Percentiles rank a stretch among this genome's conserved stretches.
Conservation (phyloP, 371 early-diverging fungal genomes). For the Mortierella sp. region DNA sequence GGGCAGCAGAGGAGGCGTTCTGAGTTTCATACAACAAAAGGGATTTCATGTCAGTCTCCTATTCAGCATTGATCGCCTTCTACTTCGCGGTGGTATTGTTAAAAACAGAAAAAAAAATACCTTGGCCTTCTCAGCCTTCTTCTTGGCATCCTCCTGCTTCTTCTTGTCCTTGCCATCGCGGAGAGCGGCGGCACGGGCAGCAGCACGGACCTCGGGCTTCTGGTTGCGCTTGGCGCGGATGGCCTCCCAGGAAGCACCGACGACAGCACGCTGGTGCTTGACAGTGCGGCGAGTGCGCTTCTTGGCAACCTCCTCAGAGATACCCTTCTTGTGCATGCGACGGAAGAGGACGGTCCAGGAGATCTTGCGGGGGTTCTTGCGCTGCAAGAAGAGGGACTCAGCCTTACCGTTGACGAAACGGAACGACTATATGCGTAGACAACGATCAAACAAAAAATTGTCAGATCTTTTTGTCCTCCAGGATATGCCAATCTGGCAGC, state of each 20-base stretch:
- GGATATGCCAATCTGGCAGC: too few relatives aligned
- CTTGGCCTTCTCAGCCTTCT: conserved; percentile 80
- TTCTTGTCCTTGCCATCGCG: conserved; percentile 90
- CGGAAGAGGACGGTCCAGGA: conserved; percentile 98
- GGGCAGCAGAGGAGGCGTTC: conserved; percentile 55
- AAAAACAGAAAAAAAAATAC: too few relatives aligned
- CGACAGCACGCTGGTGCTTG: conserved; percentile 97
- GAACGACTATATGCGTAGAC: conserved; percentile 91
- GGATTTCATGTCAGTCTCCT: background rate
- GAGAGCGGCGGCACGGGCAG: conserved; percentile 90
- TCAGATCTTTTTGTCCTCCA: too few relatives aligned
- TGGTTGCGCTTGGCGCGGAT: conserved; percentile 96
- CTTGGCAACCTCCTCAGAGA: conserved; percentile 95
- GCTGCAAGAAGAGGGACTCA: conserved; percentile 95
- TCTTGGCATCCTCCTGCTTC: conserved; percentile 83
- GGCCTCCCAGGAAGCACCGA: conserved; percentile 94
- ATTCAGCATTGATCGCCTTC: too few relatives aligned
- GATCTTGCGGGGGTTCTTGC: conserved; percentile 97
- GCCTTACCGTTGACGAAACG: conserved; percentile 96
- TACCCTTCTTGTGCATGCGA: conserved; percentile 98
- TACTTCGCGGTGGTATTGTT: background rate
- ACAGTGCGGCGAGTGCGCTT: conserved; percentile 95
- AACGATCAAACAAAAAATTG: background rate
- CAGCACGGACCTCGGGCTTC: conserved; percentile 94
- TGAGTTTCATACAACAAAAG: too few relatives aligned